Evolutionary conservation across 2,329 filamentous ascomycete species (phyloP).

Genomic region (Hypoxylon sp.): DNA sequence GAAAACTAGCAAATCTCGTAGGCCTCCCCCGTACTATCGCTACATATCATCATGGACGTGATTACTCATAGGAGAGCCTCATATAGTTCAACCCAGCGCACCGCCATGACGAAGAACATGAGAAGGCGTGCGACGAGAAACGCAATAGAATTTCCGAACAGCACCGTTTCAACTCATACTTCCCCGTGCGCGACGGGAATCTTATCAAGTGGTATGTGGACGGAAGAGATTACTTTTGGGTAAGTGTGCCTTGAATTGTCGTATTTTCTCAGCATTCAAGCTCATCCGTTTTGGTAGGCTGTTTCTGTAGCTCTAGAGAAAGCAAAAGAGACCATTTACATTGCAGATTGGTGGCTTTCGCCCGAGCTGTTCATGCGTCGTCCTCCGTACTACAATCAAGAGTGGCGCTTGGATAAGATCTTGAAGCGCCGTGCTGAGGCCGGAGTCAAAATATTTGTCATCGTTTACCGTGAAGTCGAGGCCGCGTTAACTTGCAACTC

Average conservation of each 20-base stretch:
- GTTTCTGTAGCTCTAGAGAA: conserved; percentile 91
- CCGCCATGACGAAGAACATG: conserved; percentile 93
- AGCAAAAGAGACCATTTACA: conserved; percentile 94
- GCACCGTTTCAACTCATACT: conserved; percentile 91
- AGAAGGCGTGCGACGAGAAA: conserved; percentile 86
- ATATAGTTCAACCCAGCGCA: conserved; percentile 84
- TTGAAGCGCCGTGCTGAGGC: conserved; percentile 91
- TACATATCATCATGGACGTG: conserved; percentile 5
- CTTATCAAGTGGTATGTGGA: conserved; percentile 98
- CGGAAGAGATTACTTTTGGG: conserved; percentile 94
- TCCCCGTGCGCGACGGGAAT: conserved; percentile 88
- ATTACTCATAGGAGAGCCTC: conserved; percentile 29
- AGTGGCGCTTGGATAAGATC: conserved; percentile 88
- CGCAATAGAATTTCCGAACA: conserved; percentile 77
- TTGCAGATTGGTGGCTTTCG: conserved; percentile 97
- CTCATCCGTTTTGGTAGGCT: conserved; percentile 60
- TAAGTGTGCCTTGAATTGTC: conserved; percentile 45
- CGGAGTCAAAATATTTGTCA: conserved; percentile 94
- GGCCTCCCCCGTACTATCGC: conserved; percentile 39
- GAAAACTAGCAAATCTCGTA: conserved; percentile 75
- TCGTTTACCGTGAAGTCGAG: conserved; percentile 91
- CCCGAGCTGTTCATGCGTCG: conserved; percentile 89
- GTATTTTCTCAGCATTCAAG: background rate
- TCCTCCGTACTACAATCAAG: conserved; percentile 84
- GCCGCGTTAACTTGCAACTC: conserved; percentile 92